Base-by-base conservation (phyloP, 2,329 filamentous ascomycete species). In the Talaromyces sp. region DNA sequence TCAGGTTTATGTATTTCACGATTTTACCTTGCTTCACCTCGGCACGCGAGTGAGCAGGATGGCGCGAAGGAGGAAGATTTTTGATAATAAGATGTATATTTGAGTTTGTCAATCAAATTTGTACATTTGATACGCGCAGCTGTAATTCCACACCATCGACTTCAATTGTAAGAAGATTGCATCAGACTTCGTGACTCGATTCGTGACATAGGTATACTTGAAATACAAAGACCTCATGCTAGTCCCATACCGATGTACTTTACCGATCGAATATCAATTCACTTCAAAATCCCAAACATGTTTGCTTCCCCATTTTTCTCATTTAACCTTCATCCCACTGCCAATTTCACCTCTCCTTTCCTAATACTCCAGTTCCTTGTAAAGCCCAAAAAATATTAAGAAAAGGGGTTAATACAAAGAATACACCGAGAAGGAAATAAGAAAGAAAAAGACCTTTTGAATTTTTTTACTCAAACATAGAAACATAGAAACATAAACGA, bases 391-490 rank as follows among this genome's bases (percentile, higher is more conserved):
- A 52, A 33, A 3, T 33, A 33, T 22, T 22, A n/a, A 22, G 24
- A 52, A 52, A 52, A 33, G 6, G 22, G 22, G 14, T 31, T 52
- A 10, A 45, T 45, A 60, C 27, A 47, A 47, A 14, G 10, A 45
- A n/a, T 3, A 22, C 3, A 22, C 10, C 27, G 14, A 31, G 16
- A 62, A 48, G n/a, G 45, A 37, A 31, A 56, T 35, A 50, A 27
- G 48, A 62, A 56, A 56, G 13, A 22, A 47, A 52, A 52, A n/a
- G 3, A 11, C 24, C 24, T 31, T 52, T n/a, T 9, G 22, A 52
- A 33, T 52, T 52, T 52, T 48, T 56, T 37, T 56, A 56, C 52
- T 56, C 33, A 37, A 56, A 56, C 33, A 56, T 56, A 37, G 31
- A 37, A 22, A 56, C 52, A 13, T 14, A 37, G n/a, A 24, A 22